Percentiles rank a stretch among this genome's conserved stretches.
These are phyloP conservation scores for Micromonas commoda DNA, from an alignment of 139 green algal species.

Conservation along the genomic window DNA sequence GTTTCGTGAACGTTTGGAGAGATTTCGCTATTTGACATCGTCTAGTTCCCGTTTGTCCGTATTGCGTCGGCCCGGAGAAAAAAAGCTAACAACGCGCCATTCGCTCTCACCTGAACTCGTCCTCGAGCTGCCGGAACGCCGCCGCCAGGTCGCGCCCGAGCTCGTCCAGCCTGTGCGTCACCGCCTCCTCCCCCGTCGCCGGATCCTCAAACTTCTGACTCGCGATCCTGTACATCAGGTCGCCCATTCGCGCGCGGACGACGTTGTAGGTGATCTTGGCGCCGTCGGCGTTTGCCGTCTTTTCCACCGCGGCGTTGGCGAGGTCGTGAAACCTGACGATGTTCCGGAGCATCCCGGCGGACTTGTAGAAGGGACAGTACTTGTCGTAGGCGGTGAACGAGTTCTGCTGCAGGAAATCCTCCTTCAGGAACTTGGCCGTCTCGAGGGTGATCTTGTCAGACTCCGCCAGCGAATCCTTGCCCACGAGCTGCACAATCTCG, in stretches of 20 bases:
- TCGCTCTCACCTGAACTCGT: slow-evolving; percentile 52
- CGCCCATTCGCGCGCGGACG: slow-evolving; percentile 86
- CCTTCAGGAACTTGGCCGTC: slow-evolving; percentile 93
- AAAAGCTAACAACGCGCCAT: no score
- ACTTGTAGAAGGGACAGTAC: slow-evolving; percentile 98
- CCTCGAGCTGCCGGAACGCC: slow-evolving; percentile 86
- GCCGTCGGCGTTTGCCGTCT: slow-evolving; percentile 62
- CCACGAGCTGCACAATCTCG: slow-evolving; percentile 99
- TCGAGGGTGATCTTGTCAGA: slow-evolving; percentile 96
- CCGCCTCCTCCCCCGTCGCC: slow-evolving; percentile 59
- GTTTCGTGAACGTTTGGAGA: no score
- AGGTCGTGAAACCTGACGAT: slow-evolving; percentile 79
- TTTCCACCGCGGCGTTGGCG: slow-evolving; percentile 79
- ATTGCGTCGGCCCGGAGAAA: no score
- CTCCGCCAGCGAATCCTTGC: slow-evolving; percentile 96
- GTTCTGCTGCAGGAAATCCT: slow-evolving; percentile 99
- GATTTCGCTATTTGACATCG: no score
- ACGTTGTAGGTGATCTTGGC: slow-evolving; percentile 90
- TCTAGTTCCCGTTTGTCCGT: no score
- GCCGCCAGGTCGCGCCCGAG: slow-evolving; percentile 79
- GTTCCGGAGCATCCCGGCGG: slow-evolving; percentile 92
- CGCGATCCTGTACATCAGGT: slow-evolving; percentile 55
- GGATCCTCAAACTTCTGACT: slow-evolving; percentile 98
- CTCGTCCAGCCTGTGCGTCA: slow-evolving; percentile 60
- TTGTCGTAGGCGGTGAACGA: slow-evolving; percentile 90